These are phyloP conservation scores for Saturnispora sekii DNA, from an alignment of 805 yeast genomes.

Conservation along the genomic window DNA sequence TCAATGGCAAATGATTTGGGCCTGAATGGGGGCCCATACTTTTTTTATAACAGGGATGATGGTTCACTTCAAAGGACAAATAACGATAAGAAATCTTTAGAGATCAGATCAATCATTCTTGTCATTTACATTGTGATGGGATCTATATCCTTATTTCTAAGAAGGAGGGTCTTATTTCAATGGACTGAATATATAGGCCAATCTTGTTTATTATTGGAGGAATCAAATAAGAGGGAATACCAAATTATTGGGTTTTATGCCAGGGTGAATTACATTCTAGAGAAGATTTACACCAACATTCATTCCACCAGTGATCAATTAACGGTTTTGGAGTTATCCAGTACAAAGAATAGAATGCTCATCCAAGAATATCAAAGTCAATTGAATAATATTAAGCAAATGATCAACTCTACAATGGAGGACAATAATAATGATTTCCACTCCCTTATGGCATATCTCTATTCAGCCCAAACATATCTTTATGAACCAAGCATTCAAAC, in stretches of 20 bases:
- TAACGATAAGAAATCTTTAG: conserved; percentile 31
- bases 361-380: conserved; percentile 41
- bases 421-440: conserved; percentile 29
- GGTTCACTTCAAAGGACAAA: conserved; percentile 33
- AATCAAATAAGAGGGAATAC: conserved; percentile 25
- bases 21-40: conserved; percentile 44
- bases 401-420: conserved; percentile 24
- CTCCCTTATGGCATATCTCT: conserved; percentile 38
- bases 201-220: conserved; percentile 43
- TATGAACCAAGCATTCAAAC: conserved; percentile 40
- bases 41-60: conserved; percentile 31
- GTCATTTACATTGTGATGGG: conserved; percentile 53
- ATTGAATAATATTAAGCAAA: conserved; percentile 31
- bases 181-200: conserved; percentile 61
- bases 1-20: conserved; percentile 72
- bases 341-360: conserved; percentile 29
- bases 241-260: conserved; percentile 46
- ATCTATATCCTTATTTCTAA: conserved; percentile 52
- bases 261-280: conserved; percentile 49
- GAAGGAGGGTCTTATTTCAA: conserved; percentile 50
- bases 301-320: conserved; percentile 34
- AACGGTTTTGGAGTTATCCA: conserved; percentile 21
- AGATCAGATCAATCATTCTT: conserved; percentile 43
- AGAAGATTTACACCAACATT: conserved; percentile 44
- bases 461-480: conserved; percentile 57